A percentile compares a stretch with the other conserved stretches of the same genome.
Evolutionary conservation across 352 stramenopile genomes (phyloP).

Genomic region (Paralagenidium karlingii): DNA sequence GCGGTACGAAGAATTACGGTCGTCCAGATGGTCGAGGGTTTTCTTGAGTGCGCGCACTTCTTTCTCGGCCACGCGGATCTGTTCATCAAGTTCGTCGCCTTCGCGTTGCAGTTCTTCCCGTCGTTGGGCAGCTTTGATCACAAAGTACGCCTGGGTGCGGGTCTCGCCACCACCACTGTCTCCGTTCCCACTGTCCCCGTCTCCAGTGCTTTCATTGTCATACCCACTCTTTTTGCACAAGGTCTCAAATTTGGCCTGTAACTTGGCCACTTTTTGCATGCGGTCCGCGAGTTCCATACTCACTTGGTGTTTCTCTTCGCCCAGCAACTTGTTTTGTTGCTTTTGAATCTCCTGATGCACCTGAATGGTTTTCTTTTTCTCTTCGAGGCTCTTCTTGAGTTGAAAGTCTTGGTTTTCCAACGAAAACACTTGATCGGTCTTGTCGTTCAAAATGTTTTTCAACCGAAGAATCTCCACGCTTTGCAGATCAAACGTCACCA

Average conservation of each 20-base stretch:
- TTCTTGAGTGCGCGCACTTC: conserved; percentile 90
- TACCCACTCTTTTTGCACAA: conserved; percentile 68
- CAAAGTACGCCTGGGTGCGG: conserved; percentile 89
- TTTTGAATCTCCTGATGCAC: conserved; percentile 85
- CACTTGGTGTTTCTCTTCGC: conserved; percentile 91
- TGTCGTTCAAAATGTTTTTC: conserved; percentile 77
- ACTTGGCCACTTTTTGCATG: conserved; percentile 77
- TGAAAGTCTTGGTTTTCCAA: conserved; percentile 92
- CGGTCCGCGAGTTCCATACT: conserved; percentile 85
- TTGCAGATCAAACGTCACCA: conserved; percentile 91
- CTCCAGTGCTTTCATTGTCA: conserved; percentile 34
- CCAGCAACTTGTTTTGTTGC: conserved; percentile 71
- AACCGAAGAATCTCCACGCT: conserved; percentile 88
- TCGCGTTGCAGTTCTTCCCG: conserved; percentile 92
- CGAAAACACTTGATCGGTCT: conserved; percentile 86
- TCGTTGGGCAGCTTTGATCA: conserved; percentile 92
- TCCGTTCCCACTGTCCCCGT: too few species aligned
- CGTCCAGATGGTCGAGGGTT: conserved; percentile 87
- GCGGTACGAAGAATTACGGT: conserved; percentile 90
- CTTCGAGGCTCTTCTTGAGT: conserved; percentile 89
- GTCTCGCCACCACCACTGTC: conserved; percentile 70
- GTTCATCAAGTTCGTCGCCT: conserved; percentile 91
- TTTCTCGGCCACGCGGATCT: conserved; percentile 87
- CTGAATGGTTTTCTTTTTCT: conserved; percentile 86
- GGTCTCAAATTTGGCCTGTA: conserved; percentile 92